Evolutionary conservation across 441 rosid genomes (phyloP).

Genomic region (Populus hybrid): DNA sequence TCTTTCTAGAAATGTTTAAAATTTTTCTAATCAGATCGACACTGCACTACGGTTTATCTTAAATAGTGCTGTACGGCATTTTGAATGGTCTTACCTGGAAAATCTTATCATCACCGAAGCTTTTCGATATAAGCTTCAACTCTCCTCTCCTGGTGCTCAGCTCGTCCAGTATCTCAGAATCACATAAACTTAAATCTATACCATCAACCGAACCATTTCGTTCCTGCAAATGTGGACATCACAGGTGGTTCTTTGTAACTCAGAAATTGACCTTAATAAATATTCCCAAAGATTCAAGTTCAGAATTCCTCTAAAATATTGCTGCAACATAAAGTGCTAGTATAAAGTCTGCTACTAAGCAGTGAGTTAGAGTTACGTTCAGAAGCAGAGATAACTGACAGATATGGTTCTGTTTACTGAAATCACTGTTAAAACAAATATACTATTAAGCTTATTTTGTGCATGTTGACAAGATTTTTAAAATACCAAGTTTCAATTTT

Average conservation of each 20-base stretch:
- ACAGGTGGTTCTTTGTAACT: too few species aligned
- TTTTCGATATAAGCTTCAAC: conserved; percentile 35
- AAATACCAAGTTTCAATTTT: too few species aligned
- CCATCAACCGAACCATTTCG: conserved; percentile 9
- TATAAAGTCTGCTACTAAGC: too few species aligned
- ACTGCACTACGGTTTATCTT: too few species aligned
- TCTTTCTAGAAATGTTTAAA: neutral
- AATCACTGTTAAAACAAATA: too few species aligned
- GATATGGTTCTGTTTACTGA: neutral
- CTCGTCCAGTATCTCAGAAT: conserved; percentile 39
- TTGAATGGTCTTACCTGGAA: conserved; percentile 15
- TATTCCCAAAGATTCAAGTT: neutral
- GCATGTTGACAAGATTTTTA: too few species aligned
- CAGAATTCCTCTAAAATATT: neutral
- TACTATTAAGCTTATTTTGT: too few species aligned
- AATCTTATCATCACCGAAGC: conserved; percentile 12
- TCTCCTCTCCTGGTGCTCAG: conserved; percentile 43
- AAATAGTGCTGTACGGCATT: too few species aligned
- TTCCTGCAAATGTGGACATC: neutral
- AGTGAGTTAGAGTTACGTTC: too few species aligned
- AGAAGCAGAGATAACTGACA: neutral
- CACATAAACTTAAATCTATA: conserved; percentile 12
- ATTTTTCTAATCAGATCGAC: neutral
- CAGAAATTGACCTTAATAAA: neutral
- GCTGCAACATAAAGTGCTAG: neutral